phyloP scores from a whole-genome alignment of 176 grass and related monocot genomes.

The Oryza meyeriana region DNA sequence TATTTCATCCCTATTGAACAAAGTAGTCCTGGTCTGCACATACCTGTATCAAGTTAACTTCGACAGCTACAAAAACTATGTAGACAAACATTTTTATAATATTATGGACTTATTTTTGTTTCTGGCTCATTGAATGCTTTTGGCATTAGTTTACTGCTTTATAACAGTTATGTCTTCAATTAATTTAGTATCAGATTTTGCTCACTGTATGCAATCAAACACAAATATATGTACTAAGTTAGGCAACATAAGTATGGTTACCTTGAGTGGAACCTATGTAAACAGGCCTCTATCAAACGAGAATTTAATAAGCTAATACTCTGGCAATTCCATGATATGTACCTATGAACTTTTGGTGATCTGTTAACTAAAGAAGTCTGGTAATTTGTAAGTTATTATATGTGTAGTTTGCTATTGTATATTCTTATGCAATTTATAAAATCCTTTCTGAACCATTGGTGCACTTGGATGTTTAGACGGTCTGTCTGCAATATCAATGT shows the following conservation, averaged over 20 bases:
- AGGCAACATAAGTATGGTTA: not conserved
- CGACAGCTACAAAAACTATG: constrained; percentile 3
- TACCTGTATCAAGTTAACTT: not conserved
- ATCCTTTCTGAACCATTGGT: not conserved
- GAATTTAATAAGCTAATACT: not conserved
- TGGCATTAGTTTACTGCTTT: not conserved
- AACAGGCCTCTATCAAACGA: not conserved
- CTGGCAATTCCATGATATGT: not conserved
- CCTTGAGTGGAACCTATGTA: not conserved
- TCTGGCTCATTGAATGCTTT: not conserved
- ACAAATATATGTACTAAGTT: not conserved
- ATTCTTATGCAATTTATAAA: not conserved
- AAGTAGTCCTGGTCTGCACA: not conserved
- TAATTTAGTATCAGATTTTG: not conserved
- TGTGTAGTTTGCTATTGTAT: not conserved
- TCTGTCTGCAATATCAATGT: not conserved
- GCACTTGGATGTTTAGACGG: not conserved
- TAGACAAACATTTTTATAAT: not conserved
- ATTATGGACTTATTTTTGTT: not conserved
- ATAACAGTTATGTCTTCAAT: not conserved
- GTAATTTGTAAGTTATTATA: not conserved
- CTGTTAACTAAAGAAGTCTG: not conserved
- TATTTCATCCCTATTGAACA: not conserved
- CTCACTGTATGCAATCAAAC: not conserved
- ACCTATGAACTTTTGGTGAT: not conserved